phyloP scores from a whole-genome alignment of 768 basidiomycete species.

The Filobasidium floriforme region DNA sequence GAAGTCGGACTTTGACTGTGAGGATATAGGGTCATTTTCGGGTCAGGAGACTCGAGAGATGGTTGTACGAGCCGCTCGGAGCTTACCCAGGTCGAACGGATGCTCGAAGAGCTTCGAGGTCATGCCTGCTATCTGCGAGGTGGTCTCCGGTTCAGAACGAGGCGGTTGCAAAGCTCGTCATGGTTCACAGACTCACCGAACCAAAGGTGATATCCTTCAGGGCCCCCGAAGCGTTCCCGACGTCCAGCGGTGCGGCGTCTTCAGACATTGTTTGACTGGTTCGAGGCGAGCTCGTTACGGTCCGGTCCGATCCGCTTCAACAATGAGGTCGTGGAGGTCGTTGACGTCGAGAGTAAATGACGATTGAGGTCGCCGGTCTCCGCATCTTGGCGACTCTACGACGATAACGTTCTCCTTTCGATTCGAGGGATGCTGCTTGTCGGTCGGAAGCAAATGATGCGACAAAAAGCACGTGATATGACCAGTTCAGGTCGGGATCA shows the following conservation, averaged over 20 bases:
- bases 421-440: too few relatives aligned
- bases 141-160: background rate
- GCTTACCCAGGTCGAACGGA: slow-evolving; percentile 72
- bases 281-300: background rate
- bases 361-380: too few relatives aligned
- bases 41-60: background rate
- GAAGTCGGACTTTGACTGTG: slow-evolving; percentile 75
- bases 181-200: slow-evolving; percentile 26
- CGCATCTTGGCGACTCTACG: too few relatives aligned
- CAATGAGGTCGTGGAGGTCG: too few relatives aligned
- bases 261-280: background rate
- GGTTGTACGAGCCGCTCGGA: background rate
- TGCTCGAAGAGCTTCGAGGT: slow-evolving; percentile 82
- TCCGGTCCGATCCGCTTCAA: too few relatives aligned
- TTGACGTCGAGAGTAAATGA: too few relatives aligned
- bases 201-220: slow-evolving; percentile 42
- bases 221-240: slow-evolving; percentile 16
- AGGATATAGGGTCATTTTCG: background rate
- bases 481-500: too few relatives aligned
- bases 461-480: too few relatives aligned
- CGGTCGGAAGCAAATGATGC: too few relatives aligned
- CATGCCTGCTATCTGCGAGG: slow-evolving; percentile 68
- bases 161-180: background rate
- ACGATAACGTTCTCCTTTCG: too few relatives aligned
- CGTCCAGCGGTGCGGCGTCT: background rate